A percentile compares a stretch with the other conserved stretches of the same genome.
phyloP scores from a whole-genome alignment of 2,329 filamentous ascomycete genomes.

The Elsinoe ampelina region DNA sequence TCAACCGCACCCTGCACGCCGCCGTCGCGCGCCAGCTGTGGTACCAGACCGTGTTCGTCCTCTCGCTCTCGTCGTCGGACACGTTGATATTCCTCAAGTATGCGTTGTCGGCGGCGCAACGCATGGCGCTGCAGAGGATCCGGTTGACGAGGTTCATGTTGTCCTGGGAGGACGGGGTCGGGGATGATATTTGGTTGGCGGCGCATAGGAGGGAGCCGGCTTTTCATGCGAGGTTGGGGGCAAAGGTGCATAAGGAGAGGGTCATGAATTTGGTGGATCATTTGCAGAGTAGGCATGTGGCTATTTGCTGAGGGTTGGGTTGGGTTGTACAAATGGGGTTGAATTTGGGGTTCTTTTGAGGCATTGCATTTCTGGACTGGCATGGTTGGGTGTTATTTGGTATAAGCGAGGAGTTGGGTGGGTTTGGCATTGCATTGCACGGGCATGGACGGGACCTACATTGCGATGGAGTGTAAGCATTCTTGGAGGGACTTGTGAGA shows the following conservation, averaged over 20 bases:
- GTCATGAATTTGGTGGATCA: constrained; percentile 10
- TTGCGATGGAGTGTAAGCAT: background rate
- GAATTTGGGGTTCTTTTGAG: background rate
- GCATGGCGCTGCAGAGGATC: constrained; percentile 13
- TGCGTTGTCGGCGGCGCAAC: constrained; percentile 12
- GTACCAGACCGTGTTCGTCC: constrained; percentile 13
- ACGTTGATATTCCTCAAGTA: constrained; percentile 16
- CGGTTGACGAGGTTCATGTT: constrained; percentile 15
- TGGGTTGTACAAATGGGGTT: background rate
- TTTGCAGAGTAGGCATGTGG: constrained; percentile 7
- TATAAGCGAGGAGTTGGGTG: background rate
- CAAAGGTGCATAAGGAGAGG: background rate
- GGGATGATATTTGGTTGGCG: constrained; percentile 16
- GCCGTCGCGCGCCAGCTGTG: constrained; percentile 14
- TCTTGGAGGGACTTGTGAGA: background rate
- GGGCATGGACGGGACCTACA: background rate
- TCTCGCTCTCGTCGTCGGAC: constrained; percentile 14
- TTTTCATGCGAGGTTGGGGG: background rate
- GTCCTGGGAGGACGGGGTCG: constrained; percentile 13
- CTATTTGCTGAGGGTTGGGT: background rate
- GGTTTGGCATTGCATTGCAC: too few relatives aligned
- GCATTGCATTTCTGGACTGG: background rate
- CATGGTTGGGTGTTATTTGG: too few relatives aligned
- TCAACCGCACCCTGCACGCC: constrained; percentile 12
- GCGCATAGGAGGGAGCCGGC: constrained; percentile 8